A percentile compares a stretch with the other conserved stretches of the same genome.
phyloP scores from a whole-genome alignment of 1,139 yeast species.

The Pichia sp. region DNA sequence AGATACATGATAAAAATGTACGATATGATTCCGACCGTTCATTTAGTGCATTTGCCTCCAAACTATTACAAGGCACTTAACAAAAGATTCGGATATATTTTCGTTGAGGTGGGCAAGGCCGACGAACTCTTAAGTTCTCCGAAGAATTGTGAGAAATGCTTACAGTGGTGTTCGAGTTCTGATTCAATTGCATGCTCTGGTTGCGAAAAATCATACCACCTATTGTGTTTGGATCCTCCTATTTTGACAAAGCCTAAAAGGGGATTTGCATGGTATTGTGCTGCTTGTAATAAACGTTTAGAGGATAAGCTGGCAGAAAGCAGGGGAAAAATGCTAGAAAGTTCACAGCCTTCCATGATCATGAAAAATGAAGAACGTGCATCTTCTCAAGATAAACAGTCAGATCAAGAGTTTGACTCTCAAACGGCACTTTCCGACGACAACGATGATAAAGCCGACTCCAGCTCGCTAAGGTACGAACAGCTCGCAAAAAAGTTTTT shows the following conservation, averaged over 20 bases:
- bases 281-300: constrained; percentile 56
- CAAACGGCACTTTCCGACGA: not conserved
- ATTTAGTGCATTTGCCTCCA: constrained; percentile 52
- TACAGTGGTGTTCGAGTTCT: constrained; percentile 74
- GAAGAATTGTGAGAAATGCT: constrained; percentile 69
- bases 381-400: constrained; percentile 7
- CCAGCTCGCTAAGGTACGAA: constrained; percentile 43
- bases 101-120: constrained; percentile 68
- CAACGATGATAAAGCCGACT: constrained; percentile 8
- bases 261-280: constrained; percentile 95
- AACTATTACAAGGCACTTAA: constrained; percentile 60
- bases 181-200: constrained; percentile 84
- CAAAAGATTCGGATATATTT: constrained; percentile 68
- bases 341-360: constrained; percentile 29
- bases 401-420: constrained; percentile 12
- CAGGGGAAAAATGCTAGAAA: constrained; percentile 35
- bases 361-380: constrained; percentile 18
- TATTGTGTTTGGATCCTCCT: constrained; percentile 87
- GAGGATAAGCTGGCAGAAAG: constrained; percentile 39
- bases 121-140: constrained; percentile 63
- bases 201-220: constrained; percentile 68
- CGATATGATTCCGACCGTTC: constrained; percentile 64
- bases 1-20: constrained; percentile 80
- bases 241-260: constrained; percentile 72
- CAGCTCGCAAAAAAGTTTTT: constrained; percentile 54